phyloP scores from a whole-genome alignment of 2,329 filamentous ascomycete genomes.

The Paecilomyces variotii region DNA sequence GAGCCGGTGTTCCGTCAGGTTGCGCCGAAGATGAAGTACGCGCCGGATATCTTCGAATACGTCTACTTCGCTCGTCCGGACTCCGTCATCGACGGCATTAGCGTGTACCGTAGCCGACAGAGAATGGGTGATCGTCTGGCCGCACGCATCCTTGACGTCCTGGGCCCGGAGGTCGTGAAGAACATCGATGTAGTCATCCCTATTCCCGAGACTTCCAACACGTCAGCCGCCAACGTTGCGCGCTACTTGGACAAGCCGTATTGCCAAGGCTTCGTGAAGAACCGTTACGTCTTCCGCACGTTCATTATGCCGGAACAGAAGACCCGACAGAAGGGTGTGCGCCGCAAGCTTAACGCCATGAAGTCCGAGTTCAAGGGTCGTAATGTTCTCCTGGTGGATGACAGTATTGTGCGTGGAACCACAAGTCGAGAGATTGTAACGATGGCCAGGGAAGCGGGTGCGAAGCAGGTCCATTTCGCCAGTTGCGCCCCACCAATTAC shows the following conservation, averaged over 20 bases:
- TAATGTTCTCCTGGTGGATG: conserved; percentile 77
- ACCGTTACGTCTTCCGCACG: conserved; percentile 79
- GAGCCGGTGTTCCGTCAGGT: conserved; percentile 70
- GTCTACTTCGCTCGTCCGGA: conserved; percentile 84
- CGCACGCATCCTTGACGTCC: conserved; percentile 57
- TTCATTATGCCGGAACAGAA: conserved; percentile 83
- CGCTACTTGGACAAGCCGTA: conserved; percentile 67
- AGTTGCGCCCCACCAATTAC: conserved; percentile 76
- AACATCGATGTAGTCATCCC: conserved; percentile 77
- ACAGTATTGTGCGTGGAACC: conserved; percentile 81
- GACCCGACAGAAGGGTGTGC: conserved; percentile 73
- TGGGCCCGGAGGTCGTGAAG: conserved; percentile 61
- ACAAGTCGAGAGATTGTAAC: conserved; percentile 70
- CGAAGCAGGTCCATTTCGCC: conserved; percentile 73
- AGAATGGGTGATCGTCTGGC: conserved; percentile 82
- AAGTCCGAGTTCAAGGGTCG: conserved; percentile 73
- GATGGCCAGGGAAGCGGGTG: conserved; percentile 80
- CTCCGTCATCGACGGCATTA: conserved; percentile 77
- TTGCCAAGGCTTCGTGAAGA: conserved; percentile 79
- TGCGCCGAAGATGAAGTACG: conserved; percentile 58
- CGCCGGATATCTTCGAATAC: conserved; percentile 80
- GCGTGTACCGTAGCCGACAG: conserved; percentile 72
- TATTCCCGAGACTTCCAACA: conserved; percentile 76
- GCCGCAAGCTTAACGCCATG: conserved; percentile 83
- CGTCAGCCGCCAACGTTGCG: conserved; percentile 69